Conservation (phyloP, 164 flowering plant genomes). For the Berberis vulgaris region DNA sequence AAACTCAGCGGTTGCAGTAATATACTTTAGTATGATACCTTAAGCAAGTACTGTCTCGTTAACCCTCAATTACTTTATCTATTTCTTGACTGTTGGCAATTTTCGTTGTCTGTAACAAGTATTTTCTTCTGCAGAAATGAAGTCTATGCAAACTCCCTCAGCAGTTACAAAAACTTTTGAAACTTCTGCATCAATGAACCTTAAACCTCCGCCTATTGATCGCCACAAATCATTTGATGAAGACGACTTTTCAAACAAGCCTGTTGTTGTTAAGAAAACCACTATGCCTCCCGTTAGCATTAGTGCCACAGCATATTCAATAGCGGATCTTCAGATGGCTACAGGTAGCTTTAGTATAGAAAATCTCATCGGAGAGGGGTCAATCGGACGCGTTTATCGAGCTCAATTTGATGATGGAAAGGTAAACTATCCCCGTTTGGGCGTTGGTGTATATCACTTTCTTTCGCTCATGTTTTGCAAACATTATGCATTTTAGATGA, state of each 20-base stretch:
- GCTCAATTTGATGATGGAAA: conserved; percentile 85
- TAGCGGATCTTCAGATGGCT: conserved; percentile 93
- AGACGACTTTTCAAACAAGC: conserved; percentile 51
- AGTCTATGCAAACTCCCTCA: conserved; percentile 46
- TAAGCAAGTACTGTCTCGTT: too few relatives aligned
- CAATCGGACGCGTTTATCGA: conserved; percentile 89
- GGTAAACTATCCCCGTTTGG: conserved; percentile 32
- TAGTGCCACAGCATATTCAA: conserved; percentile 51
- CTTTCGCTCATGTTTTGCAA: neutral
- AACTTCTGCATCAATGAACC: conserved; percentile 43
- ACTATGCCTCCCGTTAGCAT: conserved; percentile 35
- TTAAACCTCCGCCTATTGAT: conserved; percentile 83
- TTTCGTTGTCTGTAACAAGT: neutral
- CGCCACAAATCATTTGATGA: conserved; percentile 85
- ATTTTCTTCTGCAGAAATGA: conserved; percentile 53
- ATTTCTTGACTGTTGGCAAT: neutral
- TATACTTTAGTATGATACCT: too few relatives aligned
- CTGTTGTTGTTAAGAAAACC: conserved; percentile 47
- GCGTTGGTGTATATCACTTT: neutral
- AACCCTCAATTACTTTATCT: too few relatives aligned
- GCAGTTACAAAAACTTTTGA: conserved; percentile 41
- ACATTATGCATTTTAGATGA: too few relatives aligned
- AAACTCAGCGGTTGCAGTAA: too few relatives aligned
- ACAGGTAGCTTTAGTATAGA: conserved; percentile 83
- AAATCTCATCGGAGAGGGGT: conserved; percentile 80